Base-by-base conservation (phyloP, 2,329 filamentous ascomycete genomes). In the Rhynchosporium secalis region DNA sequence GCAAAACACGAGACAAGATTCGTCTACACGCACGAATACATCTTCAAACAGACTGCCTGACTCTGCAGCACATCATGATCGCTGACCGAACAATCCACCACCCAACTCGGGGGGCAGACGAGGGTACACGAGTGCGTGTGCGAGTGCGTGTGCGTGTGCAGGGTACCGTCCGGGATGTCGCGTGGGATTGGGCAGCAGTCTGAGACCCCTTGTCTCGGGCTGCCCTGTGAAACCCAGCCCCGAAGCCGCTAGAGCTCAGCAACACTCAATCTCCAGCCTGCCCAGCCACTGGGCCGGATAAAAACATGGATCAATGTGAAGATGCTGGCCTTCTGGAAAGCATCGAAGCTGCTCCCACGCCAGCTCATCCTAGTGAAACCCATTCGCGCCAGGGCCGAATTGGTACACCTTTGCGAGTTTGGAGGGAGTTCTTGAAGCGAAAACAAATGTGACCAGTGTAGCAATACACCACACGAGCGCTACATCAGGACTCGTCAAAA, bases 111-210 rank as follows among this genome's bases (percentile, higher is more conserved):
- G 26, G 26, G 26, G 26, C 10, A 31, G 46, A n/a, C 46, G 60
- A 36, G 56, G 12, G 47, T 28, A 61, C 65, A 63, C 64, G 55
- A 61, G 66, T 63, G 62, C 57, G 66, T 68, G 65, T 64, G 56
- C 46, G 20, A 20, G 20, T 20, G 20, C 20, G 20, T 20, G 20
- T 20, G 46, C 56, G 65, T 67, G 65, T 65, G 54, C 40, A 49
- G 45, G 15, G 58, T 45, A 49, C 43, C 33, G 46, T 40, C 60
- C 31, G 38, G 58, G 33, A 48, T 40, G 38, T 33, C 62, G 66
- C 67, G 61, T 70, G 66, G 65, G 70, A 72, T 71, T 72, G 67
- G 69, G 64, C 65, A 68, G 66, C 68, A 67, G 59, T 54, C 41
- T 52, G 56, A 69, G 20, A 59, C 65, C 56, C 68, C 68, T 67